phyloP scores from a whole-genome alignment of 768 basidiomycete species.

The Gloeostereum incarnatum region DNA sequence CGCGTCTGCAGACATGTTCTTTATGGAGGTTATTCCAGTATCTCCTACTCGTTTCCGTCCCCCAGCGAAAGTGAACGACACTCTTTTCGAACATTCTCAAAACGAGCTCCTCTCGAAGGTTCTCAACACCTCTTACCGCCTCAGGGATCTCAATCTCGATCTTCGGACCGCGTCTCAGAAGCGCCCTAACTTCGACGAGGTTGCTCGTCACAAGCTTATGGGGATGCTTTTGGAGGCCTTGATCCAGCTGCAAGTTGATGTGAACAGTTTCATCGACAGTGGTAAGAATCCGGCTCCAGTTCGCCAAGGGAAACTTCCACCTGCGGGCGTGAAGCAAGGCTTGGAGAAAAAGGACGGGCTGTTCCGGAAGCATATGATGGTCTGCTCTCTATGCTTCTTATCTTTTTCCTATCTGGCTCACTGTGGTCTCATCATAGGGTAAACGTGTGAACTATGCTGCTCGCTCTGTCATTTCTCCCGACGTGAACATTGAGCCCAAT shows the following conservation, averaged over 20 bases:
- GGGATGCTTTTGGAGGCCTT: conserved; percentile 68
- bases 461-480: conserved; percentile 99
- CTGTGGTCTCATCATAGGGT: too few relatives aligned
- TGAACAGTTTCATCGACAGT: conserved; percentile 96
- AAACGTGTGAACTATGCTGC: conserved; percentile 99
- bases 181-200: conserved; percentile 39
- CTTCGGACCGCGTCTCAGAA: conserved; percentile 57
- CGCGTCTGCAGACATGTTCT: conserved; percentile 92
- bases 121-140: conserved; percentile 67
- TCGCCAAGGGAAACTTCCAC: conserved; percentile 83
- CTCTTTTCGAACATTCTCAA: conserved; percentile 92
- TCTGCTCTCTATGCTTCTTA: conserved; percentile 23
- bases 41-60: conserved; percentile 95
- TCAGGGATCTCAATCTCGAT: conserved; percentile 68
- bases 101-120: conserved; percentile 84
- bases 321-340: conserved; percentile 90
- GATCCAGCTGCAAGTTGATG: conserved; percentile 86
- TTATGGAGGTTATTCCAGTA: conserved; percentile 87
- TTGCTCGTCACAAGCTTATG: conserved; percentile 45
- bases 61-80: conserved; percentile 84
- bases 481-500: conserved; percentile 97
- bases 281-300: conserved; percentile 87
- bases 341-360: conserved; percentile 98
- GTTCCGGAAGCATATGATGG: conserved; percentile 99
- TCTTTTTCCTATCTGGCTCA: conserved; percentile 2